Evolutionary conservation across 768 basidiomycete species (phyloP).

Genomic region (Termitomyces eurrhizus): DNA sequence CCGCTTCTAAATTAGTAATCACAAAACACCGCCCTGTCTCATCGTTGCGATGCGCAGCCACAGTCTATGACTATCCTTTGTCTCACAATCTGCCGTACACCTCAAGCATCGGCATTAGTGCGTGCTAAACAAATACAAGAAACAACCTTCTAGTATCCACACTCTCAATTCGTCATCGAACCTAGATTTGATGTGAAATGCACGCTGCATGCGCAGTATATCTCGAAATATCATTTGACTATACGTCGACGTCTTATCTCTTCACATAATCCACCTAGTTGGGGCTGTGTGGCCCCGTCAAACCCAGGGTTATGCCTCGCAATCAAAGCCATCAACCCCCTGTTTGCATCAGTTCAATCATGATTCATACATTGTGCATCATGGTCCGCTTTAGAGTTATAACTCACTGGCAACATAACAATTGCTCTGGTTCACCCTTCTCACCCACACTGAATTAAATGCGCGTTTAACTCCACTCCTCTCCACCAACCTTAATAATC

Average conservation of each 20-base stretch:
- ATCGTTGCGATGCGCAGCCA: neutral
- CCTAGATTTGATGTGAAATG: neutral
- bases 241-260: neutral
- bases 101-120: neutral
- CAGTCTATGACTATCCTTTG: neutral
- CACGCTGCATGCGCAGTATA: neutral
- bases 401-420: neutral
- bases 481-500: neutral
- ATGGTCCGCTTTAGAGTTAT: neutral
- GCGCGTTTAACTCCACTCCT: constrained; percentile 3
- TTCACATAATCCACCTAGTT: neutral
- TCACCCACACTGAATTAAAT: neutral
- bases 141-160: neutral
- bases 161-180: neutral
- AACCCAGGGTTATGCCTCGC: neutral
- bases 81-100: neutral
- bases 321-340: neutral
- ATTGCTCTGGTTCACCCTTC: neutral
- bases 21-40: neutral
- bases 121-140: neutral
- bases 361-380: neutral
- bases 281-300: neutral
- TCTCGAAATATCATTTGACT: neutral
- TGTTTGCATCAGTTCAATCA: neutral
- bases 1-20: neutral